Conservation (phyloP, 306 rosid species). For the Lathyrus aphaca region DNA sequence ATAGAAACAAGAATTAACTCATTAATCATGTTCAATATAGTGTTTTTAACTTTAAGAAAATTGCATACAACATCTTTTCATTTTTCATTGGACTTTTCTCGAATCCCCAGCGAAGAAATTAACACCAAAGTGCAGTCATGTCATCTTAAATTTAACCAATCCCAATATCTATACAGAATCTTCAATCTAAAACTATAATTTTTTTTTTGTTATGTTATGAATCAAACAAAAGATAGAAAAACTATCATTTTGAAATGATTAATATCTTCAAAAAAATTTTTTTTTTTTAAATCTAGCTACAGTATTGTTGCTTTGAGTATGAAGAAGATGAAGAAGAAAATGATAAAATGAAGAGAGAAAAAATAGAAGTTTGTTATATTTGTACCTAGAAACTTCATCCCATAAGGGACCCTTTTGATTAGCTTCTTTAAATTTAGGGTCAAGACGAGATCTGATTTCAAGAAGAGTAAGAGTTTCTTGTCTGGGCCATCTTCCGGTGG, state of each 20-base stretch:
- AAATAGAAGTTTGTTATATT: neutral
- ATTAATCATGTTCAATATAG: neutral
- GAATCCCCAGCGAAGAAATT: slow-evolving; percentile 24
- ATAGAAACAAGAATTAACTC: neutral
- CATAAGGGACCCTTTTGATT: slow-evolving; percentile 96
- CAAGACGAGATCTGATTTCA: slow-evolving; percentile 92
- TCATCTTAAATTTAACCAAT: slow-evolving; percentile 9
- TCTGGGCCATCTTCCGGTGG: slow-evolving; percentile 87
- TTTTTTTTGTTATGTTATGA: neutral
- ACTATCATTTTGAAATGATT: neutral
- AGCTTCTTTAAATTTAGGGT: slow-evolving; percentile 93
- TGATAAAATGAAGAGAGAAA: neutral
- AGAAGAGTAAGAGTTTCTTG: slow-evolving; percentile 96
- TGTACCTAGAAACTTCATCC: slow-evolving; percentile 86
- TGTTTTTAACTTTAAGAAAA: slow-evolving; percentile 1
- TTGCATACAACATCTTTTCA: slow-evolving; percentile 14
- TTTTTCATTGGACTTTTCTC: slow-evolving; percentile 9
- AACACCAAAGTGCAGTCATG: slow-evolving; percentile 34
- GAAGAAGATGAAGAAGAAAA: neutral
- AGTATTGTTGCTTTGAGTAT: neutral
- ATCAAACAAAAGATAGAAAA: neutral
- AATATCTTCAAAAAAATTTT: neutral
- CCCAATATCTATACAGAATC: slow-evolving; percentile 2
- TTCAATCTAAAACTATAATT: slow-evolving; percentile 1
- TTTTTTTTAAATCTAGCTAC: too few species aligned